phyloP scores from a whole-genome alignment of 2,329 filamentous ascomycete species.

The Xylariales sp. region DNA sequence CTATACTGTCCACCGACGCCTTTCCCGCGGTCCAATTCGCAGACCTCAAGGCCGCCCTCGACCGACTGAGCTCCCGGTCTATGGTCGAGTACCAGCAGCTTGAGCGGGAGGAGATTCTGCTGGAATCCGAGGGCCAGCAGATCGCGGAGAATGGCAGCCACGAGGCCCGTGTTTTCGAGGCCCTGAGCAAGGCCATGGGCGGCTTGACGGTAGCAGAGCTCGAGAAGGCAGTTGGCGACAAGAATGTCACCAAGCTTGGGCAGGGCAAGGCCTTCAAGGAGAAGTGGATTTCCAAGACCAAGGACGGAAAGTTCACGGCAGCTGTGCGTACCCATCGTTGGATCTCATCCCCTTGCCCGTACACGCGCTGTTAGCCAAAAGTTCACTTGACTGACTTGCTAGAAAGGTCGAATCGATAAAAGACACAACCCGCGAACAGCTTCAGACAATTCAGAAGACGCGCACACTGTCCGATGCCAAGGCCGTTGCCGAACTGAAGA shows the following conservation, averaged over 20 bases:
- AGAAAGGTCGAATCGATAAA: conserved; percentile 71
- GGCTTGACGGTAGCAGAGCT: conserved; percentile 77
- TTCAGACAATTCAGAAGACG: conserved; percentile 68
- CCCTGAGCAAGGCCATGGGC: conserved; percentile 66
- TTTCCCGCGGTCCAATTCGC: conserved; percentile 64
- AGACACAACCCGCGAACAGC: conserved; percentile 72
- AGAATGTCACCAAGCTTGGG: conserved; percentile 75
- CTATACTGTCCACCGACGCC: conserved; percentile 63
- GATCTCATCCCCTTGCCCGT: not conserved
- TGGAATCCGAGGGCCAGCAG: conserved; percentile 71
- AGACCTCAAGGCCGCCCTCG: conserved; percentile 80
- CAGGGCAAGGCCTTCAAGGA: conserved; percentile 90
- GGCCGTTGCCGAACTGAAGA: conserved; percentile 75
- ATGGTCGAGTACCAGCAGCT: conserved; percentile 86
- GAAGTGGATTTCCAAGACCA: conserved; percentile 64
- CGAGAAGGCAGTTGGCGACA: conserved; percentile 65
- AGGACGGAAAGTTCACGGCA: conserved; percentile 50
- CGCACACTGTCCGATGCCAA: conserved; percentile 70
- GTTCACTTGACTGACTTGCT: too few relatives aligned
- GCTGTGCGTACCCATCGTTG: conserved; percentile 15
- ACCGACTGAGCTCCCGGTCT: conserved; percentile 75
- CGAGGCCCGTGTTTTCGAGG: conserved; percentile 78
- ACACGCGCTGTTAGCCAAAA: conserved; percentile 7
- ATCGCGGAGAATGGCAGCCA: conserved; percentile 75
- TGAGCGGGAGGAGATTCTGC: conserved; percentile 69